A percentile compares a stretch with the other conserved stretches of the same genome.
phyloP scores from a whole-genome alignment of 2,329 filamentous ascomycete genomes.

The Ophiostoma quercus region DNA sequence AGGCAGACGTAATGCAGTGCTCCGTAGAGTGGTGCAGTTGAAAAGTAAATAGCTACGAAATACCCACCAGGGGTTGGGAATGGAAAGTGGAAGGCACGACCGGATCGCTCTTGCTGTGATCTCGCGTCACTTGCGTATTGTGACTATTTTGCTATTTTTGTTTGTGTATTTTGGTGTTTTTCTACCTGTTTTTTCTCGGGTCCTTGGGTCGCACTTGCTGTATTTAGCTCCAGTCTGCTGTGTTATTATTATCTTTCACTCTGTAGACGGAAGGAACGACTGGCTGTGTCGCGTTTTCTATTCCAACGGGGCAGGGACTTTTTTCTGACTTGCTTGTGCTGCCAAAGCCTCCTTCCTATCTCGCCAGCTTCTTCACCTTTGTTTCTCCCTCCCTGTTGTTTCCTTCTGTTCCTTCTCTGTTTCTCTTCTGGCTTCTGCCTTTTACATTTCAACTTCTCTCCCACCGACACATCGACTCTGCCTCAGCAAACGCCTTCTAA shows the following conservation, averaged over 20 bases:
- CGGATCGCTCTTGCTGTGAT: slow-evolving; percentile 1
- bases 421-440: background rate
- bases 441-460: background rate
- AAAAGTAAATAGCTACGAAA: background rate
- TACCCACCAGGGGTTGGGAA: background rate
- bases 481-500: background rate
- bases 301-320: slow-evolving; percentile 10
- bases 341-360: slow-evolving; percentile 17
- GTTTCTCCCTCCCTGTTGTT: background rate
- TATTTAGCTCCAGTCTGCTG: background rate
- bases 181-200: slow-evolving; percentile 1
- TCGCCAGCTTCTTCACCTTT: background rate
- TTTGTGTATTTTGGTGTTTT: background rate
- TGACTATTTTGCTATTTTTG: background rate
- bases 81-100: slow-evolving; percentile 4
- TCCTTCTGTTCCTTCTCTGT: background rate
- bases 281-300: slow-evolving; percentile 21
- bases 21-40: background rate
- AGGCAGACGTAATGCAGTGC: background rate
- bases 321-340: slow-evolving; percentile 8
- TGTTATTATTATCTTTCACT: slow-evolving; percentile 13
- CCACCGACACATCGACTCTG: background rate
- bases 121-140: background rate
- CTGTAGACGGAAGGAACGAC: slow-evolving; percentile 18
- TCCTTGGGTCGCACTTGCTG: slow-evolving; percentile 15